Evolutionary conservation across 345 rosid genomes (phyloP).

Genomic region (Lenwebbia sp.): DNA sequence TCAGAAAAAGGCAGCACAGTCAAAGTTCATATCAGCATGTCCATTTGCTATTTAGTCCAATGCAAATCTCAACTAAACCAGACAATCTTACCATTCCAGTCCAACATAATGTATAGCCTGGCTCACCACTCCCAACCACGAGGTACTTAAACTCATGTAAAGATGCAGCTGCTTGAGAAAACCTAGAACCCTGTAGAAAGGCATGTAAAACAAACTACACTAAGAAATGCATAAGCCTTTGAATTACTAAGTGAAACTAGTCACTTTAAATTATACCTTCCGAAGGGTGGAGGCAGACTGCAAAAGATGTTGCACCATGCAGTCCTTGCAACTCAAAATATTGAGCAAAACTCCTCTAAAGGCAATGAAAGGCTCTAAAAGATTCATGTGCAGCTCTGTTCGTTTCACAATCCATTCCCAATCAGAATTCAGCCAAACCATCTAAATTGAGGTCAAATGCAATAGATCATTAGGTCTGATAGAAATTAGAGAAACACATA

Average conservation of each 20-base stretch:
- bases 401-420: conserved; percentile 65
- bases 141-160: conserved; percentile 80
- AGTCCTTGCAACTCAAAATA: conserved; percentile 55
- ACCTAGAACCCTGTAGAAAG: conserved; percentile 59
- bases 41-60: not conserved
- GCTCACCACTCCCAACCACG: conserved; percentile 30
- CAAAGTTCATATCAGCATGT: not conserved
- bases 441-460: conserved; percentile 29
- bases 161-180: conserved; percentile 82
- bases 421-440: conserved; percentile 60
- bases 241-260: not conserved
- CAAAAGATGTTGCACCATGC: conserved; percentile 62
- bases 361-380: conserved; percentile 87
- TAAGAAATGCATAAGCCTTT: not conserved
- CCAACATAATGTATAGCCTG: conserved; percentile 47
- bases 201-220: conserved; percentile 2
- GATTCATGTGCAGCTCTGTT: conserved; percentile 80
- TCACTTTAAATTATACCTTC: conserved; percentile 39
- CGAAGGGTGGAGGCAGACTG: conserved; percentile 88
- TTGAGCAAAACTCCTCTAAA: conserved; percentile 82
- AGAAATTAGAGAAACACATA: not conserved
- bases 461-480: not conserved
- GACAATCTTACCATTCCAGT: conserved; percentile 68
- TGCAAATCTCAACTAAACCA: not conserved
- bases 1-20: not conserved